These are phyloP conservation scores for Actinomortierella ambigua DNA, from an alignment of 371 early-diverging fungal genomes.

Conservation along the genomic window DNA sequence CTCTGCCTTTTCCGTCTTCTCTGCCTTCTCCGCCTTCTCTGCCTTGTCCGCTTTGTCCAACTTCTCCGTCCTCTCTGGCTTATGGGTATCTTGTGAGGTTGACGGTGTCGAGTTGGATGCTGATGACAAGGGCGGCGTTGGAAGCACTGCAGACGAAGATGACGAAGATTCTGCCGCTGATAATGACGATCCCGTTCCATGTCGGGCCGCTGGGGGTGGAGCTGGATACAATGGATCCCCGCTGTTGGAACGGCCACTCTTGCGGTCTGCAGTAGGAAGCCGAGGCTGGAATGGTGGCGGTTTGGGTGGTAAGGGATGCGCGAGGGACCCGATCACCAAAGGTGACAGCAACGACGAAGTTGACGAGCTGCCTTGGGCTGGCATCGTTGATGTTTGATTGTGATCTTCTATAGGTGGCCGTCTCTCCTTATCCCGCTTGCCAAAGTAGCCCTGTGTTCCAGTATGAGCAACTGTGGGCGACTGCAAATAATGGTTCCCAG, in stretches of 20 bases:
- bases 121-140: not conserved
- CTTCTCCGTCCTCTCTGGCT: conserved; percentile 1
- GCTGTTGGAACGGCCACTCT: conserved; percentile 2
- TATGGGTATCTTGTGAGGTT: not conserved
- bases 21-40: too few species aligned
- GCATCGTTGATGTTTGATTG: conserved; percentile 5
- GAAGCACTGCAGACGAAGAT: too few species aligned
- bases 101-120: not conserved
- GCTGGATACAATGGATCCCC: conserved; percentile 3
- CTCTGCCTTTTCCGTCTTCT: not conserved
- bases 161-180: too few species aligned
- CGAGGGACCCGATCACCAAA: conserved; percentile 5
- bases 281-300: conserved; percentile 30
- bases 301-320: conserved; percentile 42
- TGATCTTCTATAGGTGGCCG: conserved; percentile 29
- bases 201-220: conserved; percentile 1
- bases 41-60: too few species aligned
- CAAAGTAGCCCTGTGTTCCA: conserved; percentile 36
- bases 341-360: too few species aligned
- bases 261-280: conserved; percentile 22
- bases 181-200: conserved; percentile 11
- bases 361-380: not conserved
- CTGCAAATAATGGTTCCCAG: conserved; percentile 30
- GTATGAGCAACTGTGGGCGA: conserved; percentile 36
- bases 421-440: conserved; percentile 32